Evolutionary conservation across 2,329 filamentous ascomycete species (phyloP).

Genomic region (Venturia effusa): DNA sequence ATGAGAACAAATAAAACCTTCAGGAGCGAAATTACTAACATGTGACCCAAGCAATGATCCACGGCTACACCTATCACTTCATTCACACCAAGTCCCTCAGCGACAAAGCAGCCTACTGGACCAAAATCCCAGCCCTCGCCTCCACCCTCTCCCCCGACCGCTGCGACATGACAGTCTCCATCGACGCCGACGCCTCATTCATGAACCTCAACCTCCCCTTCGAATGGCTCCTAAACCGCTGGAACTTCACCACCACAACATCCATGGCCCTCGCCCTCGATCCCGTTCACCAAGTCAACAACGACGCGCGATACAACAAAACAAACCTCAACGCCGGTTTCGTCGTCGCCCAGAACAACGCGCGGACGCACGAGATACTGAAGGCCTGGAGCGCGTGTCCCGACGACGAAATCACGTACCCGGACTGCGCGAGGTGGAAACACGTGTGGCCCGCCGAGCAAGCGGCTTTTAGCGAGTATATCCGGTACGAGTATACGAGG

Average conservation of each 20-base stretch:
- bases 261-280: conserved; percentile 32
- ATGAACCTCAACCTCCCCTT: conserved; percentile 33
- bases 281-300: conserved; percentile 17
- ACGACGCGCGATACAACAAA: conserved; percentile 23
- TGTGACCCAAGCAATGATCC: conserved; percentile 24
- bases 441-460: conserved; percentile 23
- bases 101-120: conserved; percentile 28
- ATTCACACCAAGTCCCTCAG: conserved; percentile 25
- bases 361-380: conserved; percentile 19
- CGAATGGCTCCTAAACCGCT: conserved; percentile 39
- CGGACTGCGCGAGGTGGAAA: conserved; percentile 19
- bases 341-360: conserved; percentile 25
- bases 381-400: conserved; percentile 23
- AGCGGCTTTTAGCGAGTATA: conserved; percentile 23
- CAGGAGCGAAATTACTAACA: background rate
- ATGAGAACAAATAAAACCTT: background rate
- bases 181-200: conserved; percentile 36
- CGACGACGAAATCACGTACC: conserved; percentile 13
- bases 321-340: conserved; percentile 30
- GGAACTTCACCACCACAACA: conserved; percentile 30
- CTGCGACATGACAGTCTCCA: conserved; percentile 28
- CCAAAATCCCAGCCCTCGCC: conserved; percentile 30
- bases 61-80: conserved; percentile 36
- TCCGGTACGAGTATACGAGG: conserved; percentile 21
- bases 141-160: conserved; percentile 29